Evolutionary conservation across 163 green algal species (phyloP), one percentile per base, ranked within the genome.

Genomic region (Chlamydomonas reinhardtii): DNA sequence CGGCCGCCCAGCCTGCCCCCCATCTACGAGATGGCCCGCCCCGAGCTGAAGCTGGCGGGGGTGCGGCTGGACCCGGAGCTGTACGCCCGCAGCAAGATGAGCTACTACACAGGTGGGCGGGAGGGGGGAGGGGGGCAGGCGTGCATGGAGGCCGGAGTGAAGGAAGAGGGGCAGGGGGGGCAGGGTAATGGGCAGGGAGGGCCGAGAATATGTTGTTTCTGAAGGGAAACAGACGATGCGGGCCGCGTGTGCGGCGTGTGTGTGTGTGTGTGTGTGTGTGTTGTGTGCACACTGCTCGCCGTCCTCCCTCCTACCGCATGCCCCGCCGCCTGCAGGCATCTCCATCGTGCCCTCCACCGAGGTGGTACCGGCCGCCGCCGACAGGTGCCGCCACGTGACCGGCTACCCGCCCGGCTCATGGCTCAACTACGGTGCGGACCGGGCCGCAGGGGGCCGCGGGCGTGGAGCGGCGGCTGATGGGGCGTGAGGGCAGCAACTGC

Each of bases 11-110:
- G 92, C 24, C 89, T 97, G 73, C 96, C 96, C 17, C 95, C 96
- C 64, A 95, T 98, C 74, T 90, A 86, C 52, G 97, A 99, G 74
- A 94, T 99, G 68, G 93, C 95, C 0, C 86, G 96, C 17, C 94
- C 96, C 17, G 98, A 99, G 91, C 92, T 99, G 20, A 99, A 99
- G 89, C 94, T 99, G 65, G 97, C 93, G 78, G 96, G 97, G 24
- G 61, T 99, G n/a, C 93, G 97, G 56, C 93, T 99, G 52, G 97
- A 99, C 85, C 92, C 96, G 0, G 94, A 97, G 15, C 89, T 94
- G 32, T 96, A 94, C 76, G 92, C 92, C 3, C 90, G 94, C 48
- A 96, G 89, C 77, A 94, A 97, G 52, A 98, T 99, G 96, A 81
- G 85, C 29, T 94, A 98, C 91, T 95, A 96, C 85, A 95, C 89